Evolutionary conservation across 768 basidiomycete genomes (phyloP).

Genomic region (Suillus discolor): DNA sequence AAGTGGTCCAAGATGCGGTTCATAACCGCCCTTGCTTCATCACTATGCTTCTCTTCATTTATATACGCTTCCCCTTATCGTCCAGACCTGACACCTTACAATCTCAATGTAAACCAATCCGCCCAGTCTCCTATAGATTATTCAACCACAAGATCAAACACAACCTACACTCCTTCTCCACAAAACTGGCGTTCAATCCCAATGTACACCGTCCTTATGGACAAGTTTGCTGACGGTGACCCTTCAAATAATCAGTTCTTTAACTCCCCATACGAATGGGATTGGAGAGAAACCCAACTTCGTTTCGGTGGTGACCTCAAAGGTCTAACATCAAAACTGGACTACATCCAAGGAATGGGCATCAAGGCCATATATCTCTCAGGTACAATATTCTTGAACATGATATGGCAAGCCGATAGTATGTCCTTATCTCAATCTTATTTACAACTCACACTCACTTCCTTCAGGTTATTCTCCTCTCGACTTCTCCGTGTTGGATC

Average conservation of each 20-base stretch:
- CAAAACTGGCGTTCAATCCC: constrained; percentile 86
- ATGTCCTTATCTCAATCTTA: not conserved
- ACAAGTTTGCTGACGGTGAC: constrained; percentile 95
- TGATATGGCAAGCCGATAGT: constrained; percentile 97
- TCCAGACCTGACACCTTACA: constrained; percentile 67
- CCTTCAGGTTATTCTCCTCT: constrained; percentile 85
- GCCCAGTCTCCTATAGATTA: constrained; percentile 72
- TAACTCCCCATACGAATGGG: constrained; percentile 75
- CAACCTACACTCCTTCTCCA: constrained; percentile 77
- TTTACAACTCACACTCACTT: constrained; percentile 13
- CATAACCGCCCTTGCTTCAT: constrained; percentile 34
- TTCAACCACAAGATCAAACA: constrained; percentile 56
- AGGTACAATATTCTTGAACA: constrained; percentile 91
- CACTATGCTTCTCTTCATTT: constrained; percentile 33
- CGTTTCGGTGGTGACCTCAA: constrained; percentile 89
- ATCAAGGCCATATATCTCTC: constrained; percentile 84
- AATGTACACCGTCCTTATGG: constrained; percentile 79
- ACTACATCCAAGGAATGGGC: constrained; percentile 92
- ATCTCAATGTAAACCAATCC: constrained; percentile 77
- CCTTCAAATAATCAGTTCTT: constrained; percentile 93
- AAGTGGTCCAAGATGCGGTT: constrained; percentile 45
- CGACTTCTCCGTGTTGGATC: constrained; percentile 88
- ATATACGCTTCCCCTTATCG: constrained; percentile 67
- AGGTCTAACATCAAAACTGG: constrained; percentile 72
- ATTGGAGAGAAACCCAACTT: constrained; percentile 87